Evolutionary conservation across 2,329 filamentous ascomycete species (phyloP), one percentile per base, ranked within the genome.

Genomic region (Colletotrichum somersetense): DNA sequence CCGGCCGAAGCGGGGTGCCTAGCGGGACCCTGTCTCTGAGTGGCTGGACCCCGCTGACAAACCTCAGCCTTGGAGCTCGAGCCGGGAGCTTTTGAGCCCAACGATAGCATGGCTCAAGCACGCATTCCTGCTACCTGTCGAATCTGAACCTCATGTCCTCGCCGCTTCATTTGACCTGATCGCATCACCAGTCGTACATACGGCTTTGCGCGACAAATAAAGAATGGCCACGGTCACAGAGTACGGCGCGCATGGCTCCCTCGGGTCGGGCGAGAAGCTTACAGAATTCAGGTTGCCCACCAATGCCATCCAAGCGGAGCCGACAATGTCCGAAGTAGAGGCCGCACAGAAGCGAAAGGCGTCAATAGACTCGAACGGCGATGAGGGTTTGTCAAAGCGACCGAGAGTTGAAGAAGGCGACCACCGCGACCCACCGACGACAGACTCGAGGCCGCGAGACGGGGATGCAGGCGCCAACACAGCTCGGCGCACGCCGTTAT

Each of bases 401-500:
- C 64, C 44, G 56, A 76, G 48, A 53, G 73, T 75, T 62, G 71
- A 73, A 30, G 58, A 65, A 18, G 72, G 50, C 23, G 71, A 67
- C 12, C 53, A 40, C 23, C n/a, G 40, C 18, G 62, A 66, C 7
- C 33, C 64, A 7, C 64, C 69, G 23, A 12, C 55, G 3, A n/a
- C 56, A 33, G 44, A 33, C 18, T 33, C 64, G 14, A 30, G 23
- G 33, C 23, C 46, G 12, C 59, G 62, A 48, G 58, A 69, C 8
- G 61, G 42, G 23, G 63, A 74, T 44, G 71, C 75, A 59, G 44
- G 74, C 35, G 67, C 67, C 66, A 58, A 74, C 40, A 61, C 77
- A 67, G 78, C 82, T 64, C 80, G 82, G 62, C 83, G 85, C 62
- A 82, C 80, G 11, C 16, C 62, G 8, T 5, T 62, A 3, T 72